Conservation (phyloP, 108 stramenopile genomes). For the Cyclotella cryptica region DNA sequence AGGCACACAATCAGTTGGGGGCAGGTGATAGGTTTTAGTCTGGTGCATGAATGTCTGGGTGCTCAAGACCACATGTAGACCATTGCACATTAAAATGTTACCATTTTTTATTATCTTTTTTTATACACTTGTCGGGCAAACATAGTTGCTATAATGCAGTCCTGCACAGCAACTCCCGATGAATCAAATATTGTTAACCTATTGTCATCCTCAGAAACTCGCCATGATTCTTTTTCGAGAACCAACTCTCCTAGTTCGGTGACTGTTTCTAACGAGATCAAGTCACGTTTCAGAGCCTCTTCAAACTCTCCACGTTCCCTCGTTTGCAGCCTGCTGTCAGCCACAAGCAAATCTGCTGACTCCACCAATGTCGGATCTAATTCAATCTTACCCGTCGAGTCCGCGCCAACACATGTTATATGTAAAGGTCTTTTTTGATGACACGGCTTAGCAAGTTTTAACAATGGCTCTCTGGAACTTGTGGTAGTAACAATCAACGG, state of each 20-base stretch:
- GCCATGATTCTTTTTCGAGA: conserved; percentile 31
- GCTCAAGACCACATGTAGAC: too few species aligned
- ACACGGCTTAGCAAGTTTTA: conserved; percentile 23
- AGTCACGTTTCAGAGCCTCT: conserved; percentile 19
- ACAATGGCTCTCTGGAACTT: conserved; percentile 60
- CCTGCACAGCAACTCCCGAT: conserved; percentile 77
- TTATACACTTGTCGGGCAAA: background rate
- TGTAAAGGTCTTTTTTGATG: conserved; percentile 40
- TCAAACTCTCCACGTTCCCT: conserved; percentile 74
- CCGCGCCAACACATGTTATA: conserved; percentile 77
- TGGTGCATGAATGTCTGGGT: too few species aligned
- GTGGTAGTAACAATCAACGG: conserved; percentile 76
- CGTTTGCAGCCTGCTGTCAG: conserved; percentile 59
- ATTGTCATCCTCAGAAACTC: conserved; percentile 36
- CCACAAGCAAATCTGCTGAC: conserved; percentile 62
- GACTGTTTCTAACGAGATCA: conserved; percentile 39
- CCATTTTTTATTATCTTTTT: background rate
- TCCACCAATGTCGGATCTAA: conserved; percentile 55
- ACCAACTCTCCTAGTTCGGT: conserved; percentile 63
- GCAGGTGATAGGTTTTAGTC: too few species aligned
- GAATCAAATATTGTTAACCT: conserved; percentile 76
- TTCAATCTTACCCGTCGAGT: conserved; percentile 77
- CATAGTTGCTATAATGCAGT: conserved; percentile 71
- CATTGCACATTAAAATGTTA: too few species aligned
- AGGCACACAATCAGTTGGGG: too few species aligned